Base-by-base conservation (phyloP, 2,329 filamentous ascomycete species). In the Botrytis pseudocinerea region DNA sequence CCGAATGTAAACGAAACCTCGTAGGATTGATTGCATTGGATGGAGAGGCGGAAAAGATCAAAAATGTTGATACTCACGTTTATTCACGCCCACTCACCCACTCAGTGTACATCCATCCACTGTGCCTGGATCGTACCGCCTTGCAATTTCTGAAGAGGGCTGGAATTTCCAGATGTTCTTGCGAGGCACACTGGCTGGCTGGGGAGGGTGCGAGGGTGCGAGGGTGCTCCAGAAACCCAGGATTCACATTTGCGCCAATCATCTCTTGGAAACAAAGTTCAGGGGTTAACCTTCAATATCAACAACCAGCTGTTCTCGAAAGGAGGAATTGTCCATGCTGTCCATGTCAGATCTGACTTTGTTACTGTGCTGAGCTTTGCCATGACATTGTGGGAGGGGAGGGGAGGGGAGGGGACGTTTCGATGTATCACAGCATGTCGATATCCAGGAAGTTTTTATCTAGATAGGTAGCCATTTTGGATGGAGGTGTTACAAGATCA, bases 221-320 rank as follows among this genome's bases (percentile, higher is more conserved):
- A 8, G 38, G 63, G 63, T 51, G 68, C 40, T 46, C 48, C 25
- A 51, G 48, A 51, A 51, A 28, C 51, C 51, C 51, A 70, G 65
- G 40, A 70, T 62, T 62, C 25, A 51, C 44, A n/a, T 51, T 28
- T 51, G 38, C 32, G 38, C 46, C 46, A 66, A 66, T 54, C 46
- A 66, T 20, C n/a, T 66, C 9, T 40, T 9, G 40, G 35, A 16
- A 51, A 54, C 46, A 20, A 51, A 66, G 42, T 65, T 54, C 64
- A 66, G 32, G 46, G 64, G 32, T 66, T 40, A 40, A 51, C 46
- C 64, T 40, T 66, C 63, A 35, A 66, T n/a, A 51, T 66, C 63
- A 66, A 66, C 63, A 51, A 66, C 38, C 44, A 6, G 12, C 38
- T n/a, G 4, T 6, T 66, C 44, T 51, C 5, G 22, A 38, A 66